A percentile compares a stretch with the other conserved stretches of the same genome.
Evolutionary conservation across 2,329 filamentous ascomycete genomes (phyloP).

Genomic region (Paecilomyces niveus): DNA sequence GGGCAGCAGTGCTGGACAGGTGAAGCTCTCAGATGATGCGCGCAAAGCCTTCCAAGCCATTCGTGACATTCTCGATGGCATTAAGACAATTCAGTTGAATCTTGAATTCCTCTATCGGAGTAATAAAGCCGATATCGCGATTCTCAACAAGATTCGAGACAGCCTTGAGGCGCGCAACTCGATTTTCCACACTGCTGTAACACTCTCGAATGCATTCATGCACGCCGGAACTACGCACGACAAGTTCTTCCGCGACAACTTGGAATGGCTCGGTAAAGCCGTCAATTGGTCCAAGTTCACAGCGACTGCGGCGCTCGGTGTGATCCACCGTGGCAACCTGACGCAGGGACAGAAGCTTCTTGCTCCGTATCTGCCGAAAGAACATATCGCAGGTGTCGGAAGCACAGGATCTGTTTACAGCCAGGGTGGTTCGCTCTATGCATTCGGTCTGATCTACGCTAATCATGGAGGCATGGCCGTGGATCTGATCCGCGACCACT

Average conservation of each 20-base stretch:
- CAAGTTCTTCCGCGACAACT: conserved; percentile 95
- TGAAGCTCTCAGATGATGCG: conserved; percentile 41
- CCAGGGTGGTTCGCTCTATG: conserved; percentile 91
- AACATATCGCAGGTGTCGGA: conserved; percentile 53
- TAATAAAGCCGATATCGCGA: conserved; percentile 84
- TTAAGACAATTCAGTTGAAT: conserved; percentile 89
- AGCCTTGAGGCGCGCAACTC: conserved; percentile 93
- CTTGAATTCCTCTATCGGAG: conserved; percentile 95
- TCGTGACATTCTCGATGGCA: conserved; percentile 66
- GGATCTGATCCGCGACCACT: conserved; percentile 40
- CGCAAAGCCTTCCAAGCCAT: conserved; percentile 51
- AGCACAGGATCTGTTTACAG: conserved; percentile 85
- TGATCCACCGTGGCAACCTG: conserved; percentile 93
- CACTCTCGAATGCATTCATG: conserved; percentile 98
- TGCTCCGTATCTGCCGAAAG: conserved; percentile 85
- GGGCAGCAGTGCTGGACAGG: conserved; percentile 35
- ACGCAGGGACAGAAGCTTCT: conserved; percentile 88
- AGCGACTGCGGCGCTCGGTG: conserved; percentile 88
- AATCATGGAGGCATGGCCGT: conserved; percentile 88
- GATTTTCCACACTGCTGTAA: conserved; percentile 96
- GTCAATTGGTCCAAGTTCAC: conserved; percentile 99
- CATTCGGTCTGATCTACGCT: conserved; percentile 91
- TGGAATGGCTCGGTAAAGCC: conserved; percentile 96
- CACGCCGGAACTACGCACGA: conserved; percentile 97
- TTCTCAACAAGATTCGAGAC: conserved; percentile 93